These are phyloP conservation scores for Dysphania ambrosioides DNA, from an alignment of 148 eudicot species.

Conservation along the genomic window DNA sequence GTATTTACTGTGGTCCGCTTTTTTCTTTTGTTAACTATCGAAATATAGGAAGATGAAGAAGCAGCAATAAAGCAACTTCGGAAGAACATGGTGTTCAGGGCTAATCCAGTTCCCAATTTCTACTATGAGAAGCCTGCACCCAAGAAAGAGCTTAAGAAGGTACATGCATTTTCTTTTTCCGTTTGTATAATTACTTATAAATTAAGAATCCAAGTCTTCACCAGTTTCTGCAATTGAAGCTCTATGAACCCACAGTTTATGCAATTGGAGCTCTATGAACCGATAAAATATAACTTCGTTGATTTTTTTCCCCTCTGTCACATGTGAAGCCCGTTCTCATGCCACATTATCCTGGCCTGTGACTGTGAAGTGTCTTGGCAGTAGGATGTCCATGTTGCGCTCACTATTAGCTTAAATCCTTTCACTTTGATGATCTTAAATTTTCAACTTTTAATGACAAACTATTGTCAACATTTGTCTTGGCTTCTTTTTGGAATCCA, in stretches of 20 bases:
- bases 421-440: too few species aligned
- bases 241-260: too few species aligned
- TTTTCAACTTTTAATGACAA: too few species aligned
- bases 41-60: slow-evolving; percentile 72
- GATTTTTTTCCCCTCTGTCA: neutral
- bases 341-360: neutral
- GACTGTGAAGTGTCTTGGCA: neutral
- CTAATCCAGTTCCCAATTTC: slow-evolving; percentile 87
- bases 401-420: too few species aligned
- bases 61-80: slow-evolving; percentile 79
- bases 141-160: slow-evolving; percentile 91
- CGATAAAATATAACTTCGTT: too few species aligned
- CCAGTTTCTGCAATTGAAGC: too few species aligned
- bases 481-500: neutral
- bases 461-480: too few species aligned
- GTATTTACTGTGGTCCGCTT: neutral
- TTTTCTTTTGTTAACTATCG: slow-evolving; percentile 1
- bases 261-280: too few species aligned
- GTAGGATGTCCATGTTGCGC: too few species aligned
- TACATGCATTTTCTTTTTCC: slow-evolving; percentile 23
- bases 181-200: neutral
- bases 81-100: slow-evolving; percentile 68
- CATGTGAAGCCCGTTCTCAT: neutral
- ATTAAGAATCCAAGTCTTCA: neutral
- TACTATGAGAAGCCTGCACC: slow-evolving; percentile 91